phyloP scores from a whole-genome alignment of 2,329 filamentous ascomycete genomes.

The Ophiostoma sp. region DNA sequence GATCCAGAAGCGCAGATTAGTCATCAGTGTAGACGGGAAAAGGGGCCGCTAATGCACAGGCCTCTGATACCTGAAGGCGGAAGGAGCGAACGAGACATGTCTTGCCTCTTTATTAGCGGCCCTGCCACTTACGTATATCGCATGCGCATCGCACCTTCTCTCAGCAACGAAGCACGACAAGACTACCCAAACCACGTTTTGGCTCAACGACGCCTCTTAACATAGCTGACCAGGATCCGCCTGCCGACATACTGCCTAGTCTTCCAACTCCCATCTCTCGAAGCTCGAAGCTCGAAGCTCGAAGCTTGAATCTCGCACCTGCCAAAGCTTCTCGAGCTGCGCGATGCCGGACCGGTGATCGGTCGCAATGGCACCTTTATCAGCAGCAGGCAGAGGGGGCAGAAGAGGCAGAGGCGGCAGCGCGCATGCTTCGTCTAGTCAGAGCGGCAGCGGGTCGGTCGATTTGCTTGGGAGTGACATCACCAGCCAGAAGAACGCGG shows the following conservation, averaged over 20 bases:
- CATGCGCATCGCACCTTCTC: constrained; percentile 1
- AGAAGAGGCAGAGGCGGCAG: background rate
- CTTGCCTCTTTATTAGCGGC: background rate
- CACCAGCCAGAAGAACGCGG: constrained; percentile 30
- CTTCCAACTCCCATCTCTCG: background rate
- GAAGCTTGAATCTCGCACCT: background rate
- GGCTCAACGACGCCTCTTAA: background rate
- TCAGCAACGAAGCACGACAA: background rate
- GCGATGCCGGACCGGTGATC: constrained; percentile 20
- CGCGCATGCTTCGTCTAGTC: background rate
- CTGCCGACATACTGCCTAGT: background rate
- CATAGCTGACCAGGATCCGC: background rate
- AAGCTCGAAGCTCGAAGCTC: background rate
- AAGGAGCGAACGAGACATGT: background rate
- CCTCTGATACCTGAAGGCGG: constrained; percentile 1
- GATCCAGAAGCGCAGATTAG: background rate
- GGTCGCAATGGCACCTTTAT: constrained; percentile 21
- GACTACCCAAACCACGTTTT: background rate
- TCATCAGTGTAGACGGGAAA: background rate
- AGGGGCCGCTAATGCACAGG: background rate
- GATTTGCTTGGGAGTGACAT: constrained; percentile 38
- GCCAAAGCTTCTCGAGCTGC: background rate
- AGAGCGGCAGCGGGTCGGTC: constrained; percentile 33
- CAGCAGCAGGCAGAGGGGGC: constrained; percentile 14
- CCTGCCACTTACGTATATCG: background rate